Percentiles rank a stretch among this genome's conserved stretches.
phyloP scores from a whole-genome alignment of 306 rosid species.

The Rosa lucieae region DNA sequence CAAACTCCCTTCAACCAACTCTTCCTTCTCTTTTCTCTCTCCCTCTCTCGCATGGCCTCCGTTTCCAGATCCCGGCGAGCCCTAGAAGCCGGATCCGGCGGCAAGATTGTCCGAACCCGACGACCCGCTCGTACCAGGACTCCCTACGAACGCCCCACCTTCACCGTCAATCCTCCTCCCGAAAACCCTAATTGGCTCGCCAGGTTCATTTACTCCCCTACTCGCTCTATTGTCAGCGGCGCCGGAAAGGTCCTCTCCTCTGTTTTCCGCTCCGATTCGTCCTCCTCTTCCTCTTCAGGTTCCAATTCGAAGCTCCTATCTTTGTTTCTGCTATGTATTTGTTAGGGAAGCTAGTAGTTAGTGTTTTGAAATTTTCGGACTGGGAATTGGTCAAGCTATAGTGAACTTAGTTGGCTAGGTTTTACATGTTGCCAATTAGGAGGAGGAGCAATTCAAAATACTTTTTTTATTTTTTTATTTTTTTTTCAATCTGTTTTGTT shows the following conservation, averaged over 20 bases:
- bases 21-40: background rate
- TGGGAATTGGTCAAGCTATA: background rate
- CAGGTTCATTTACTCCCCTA: constrained; percentile 59
- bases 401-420: background rate
- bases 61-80: constrained; percentile 52
- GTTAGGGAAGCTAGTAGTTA: background rate
- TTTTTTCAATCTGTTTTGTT: background rate
- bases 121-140: constrained; percentile 42
- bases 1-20: background rate
- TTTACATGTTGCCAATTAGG: background rate
- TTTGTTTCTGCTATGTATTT: background rate
- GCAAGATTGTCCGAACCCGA: constrained; percentile 69
- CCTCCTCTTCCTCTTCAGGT: constrained; percentile 58
- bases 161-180: background rate
- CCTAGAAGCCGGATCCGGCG: constrained; percentile 59
- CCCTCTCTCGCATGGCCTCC: constrained; percentile 49
- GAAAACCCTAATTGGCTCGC: constrained; percentile 82
- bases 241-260: constrained; percentile 73
- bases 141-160: constrained; percentile 72
- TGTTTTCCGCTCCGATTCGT: constrained; percentile 53
- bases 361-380: background rate
- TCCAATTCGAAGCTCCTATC: background rate
- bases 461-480: too few relatives aligned
- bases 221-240: constrained; percentile 62
- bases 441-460: background rate